Conservation (phyloP, 2,329 filamentous ascomycete species). For the Zymoseptoria tritici region DNA sequence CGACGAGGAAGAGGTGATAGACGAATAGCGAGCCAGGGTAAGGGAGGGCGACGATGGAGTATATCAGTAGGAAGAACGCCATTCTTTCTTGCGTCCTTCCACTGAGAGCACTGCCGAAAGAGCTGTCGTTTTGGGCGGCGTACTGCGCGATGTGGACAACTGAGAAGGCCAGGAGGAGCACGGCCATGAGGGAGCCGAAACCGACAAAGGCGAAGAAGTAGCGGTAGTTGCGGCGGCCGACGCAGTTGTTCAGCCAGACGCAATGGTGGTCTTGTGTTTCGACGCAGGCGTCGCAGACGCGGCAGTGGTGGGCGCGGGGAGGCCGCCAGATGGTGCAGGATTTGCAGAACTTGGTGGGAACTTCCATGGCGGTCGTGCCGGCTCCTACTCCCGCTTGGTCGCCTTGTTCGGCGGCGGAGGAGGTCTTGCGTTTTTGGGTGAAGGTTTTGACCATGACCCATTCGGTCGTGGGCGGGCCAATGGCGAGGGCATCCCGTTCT, state of each 20-base stretch:
- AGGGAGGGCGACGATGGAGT: conserved; percentile 63
- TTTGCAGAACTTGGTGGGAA: conserved; percentile 96
- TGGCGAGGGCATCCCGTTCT: conserved; percentile 65
- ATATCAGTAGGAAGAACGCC: conserved; percentile 76
- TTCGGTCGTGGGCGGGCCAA: conserved; percentile 81
- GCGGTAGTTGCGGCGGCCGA: conserved; percentile 93
- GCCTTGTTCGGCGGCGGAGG: conserved; percentile 11
- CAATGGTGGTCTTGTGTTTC: conserved; percentile 98
- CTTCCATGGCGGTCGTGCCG: conserved; percentile 73
- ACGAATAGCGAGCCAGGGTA: conserved; percentile 79
- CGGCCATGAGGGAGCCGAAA: conserved; percentile 64
- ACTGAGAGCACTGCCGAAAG: conserved; percentile 57
- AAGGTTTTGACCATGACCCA: conserved; percentile 69
- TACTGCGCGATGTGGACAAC: conserved; percentile 77
- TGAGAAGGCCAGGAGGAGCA: conserved; percentile 69
- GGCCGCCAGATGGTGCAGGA: conserved; percentile 97
- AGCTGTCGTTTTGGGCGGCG: conserved; percentile 53
- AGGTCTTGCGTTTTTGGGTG: conserved; percentile 7
- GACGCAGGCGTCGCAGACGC: conserved; percentile 92
- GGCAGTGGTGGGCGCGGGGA: conserved; percentile 90
- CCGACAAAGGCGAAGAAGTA: conserved; percentile 93
- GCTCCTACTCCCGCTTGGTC: conserved; percentile 28
- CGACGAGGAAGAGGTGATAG: conserved; percentile 89
- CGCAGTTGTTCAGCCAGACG: conserved; percentile 98
- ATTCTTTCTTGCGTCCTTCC: conserved; percentile 23